phyloP scores from a whole-genome alignment of 169 alveolate genomes.

The Plasmodium billcollinsi region DNA sequence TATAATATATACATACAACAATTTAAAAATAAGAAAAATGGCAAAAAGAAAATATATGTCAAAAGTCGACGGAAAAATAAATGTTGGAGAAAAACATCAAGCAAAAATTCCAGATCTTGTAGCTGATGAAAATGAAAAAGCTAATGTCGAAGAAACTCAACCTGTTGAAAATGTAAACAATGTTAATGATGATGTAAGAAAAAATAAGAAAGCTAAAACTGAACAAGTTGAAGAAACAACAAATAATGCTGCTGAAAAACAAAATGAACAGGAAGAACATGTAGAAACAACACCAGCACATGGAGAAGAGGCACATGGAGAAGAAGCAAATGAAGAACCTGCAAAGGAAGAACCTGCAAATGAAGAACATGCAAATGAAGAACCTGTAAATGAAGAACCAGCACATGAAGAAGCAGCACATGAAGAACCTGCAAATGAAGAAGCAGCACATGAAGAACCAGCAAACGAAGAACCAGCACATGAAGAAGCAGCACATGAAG shows the following conservation, averaged over 20 bases:
- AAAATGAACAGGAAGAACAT: background rate
- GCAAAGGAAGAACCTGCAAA: background rate
- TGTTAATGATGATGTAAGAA: background rate
- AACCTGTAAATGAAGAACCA: background rate
- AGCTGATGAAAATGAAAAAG: slow-evolving; percentile 24
- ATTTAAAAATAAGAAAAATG: slow-evolving; percentile 5
- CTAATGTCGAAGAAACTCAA: background rate
- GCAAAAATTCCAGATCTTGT: slow-evolving; percentile 59
- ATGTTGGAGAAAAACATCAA: slow-evolving; percentile 66
- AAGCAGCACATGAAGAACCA: background rate
- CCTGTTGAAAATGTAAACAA: background rate
- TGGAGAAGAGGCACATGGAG: background rate
- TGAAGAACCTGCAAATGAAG: background rate
- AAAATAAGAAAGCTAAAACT: slow-evolving; percentile 22
- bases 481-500: background rate
- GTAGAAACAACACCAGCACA: background rate
- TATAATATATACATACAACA: background rate
- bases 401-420: background rate
- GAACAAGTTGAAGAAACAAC: slow-evolving; percentile 20
- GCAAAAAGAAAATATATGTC: slow-evolving; percentile 75
- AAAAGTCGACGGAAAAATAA: slow-evolving; percentile 67
- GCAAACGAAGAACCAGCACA: background rate
- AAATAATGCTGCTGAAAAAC: background rate
- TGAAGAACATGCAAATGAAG: background rate
- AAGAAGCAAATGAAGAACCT: background rate